Base-by-base conservation (phyloP, 176 grass and related monocot genomes). In the Calamus simplicifolius region DNA sequence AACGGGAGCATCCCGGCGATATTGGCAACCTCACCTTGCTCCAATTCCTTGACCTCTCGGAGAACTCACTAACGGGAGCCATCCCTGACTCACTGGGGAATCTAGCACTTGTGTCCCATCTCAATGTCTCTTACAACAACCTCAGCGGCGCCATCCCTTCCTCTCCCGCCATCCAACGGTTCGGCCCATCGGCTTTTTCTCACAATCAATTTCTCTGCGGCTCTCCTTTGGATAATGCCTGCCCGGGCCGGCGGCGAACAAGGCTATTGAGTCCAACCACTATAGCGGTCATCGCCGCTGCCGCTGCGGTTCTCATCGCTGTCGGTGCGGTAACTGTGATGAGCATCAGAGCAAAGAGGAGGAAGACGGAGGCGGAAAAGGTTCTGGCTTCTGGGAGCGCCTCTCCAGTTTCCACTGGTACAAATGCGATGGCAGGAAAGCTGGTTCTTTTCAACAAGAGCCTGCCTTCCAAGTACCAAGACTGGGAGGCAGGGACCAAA, bases 371-470 rank as follows among this genome's bases (percentile, higher is more conserved):
- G 67, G 79, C 85, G 52, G 81, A 91, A 50, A 87, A 88, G 63
- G 77, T 89, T 61, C 73, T 91, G 8, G 80, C 85, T 16, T 88
- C 87, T 18, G 87, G 89, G 81, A 98, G 93, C 76, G 80, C 85
- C 3, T 72, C 81, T 0, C 48, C 79, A 12, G 68, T 63, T 1
- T 87, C 83, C 31, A 75, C 84, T 19, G 76, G 70, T 12, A 58
- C 69, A 50, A 54, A 57, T 28, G 88, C 62, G 8, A 89, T 98
- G 56, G 81, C 92, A 0, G 93, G 93, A 61, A 98, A 98, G 55
- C 67, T 98, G 70, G 88, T 92, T 56, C 84, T 98, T 71, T 98
- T 98, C 88, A 98, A 81, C 76, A 92, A 89, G 81, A 98, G 81
- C 64, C 59, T 98, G 65, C 93, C 93, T 54, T 92, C 84, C 8